phyloP scores from a whole-genome alignment of 1,284 basidiomycete genomes.

The Leccinum solheimii region DNA sequence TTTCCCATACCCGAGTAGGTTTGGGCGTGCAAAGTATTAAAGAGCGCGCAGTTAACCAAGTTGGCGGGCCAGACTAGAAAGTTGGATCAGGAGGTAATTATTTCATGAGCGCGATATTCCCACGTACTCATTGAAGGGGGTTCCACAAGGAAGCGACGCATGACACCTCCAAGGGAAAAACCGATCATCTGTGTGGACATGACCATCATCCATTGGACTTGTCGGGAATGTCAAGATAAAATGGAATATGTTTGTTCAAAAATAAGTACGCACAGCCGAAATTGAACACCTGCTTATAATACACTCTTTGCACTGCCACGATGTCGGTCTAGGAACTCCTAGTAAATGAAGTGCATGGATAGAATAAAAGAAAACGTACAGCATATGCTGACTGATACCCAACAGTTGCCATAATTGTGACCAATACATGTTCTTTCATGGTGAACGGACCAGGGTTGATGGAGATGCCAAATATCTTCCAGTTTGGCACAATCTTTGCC shows the following conservation, averaged over 20 bases:
- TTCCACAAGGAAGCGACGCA: constrained; percentile 75
- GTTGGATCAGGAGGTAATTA: constrained; percentile 7
- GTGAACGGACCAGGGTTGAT: constrained; percentile 74
- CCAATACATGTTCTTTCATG: constrained; percentile 69
- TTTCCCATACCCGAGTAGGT: constrained; percentile 62
- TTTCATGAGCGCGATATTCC: neutral
- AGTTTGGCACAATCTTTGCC: constrained; percentile 54
- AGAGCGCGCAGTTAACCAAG: constrained; percentile 80
- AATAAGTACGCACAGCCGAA: constrained; percentile 50
- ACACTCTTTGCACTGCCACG: constrained; percentile 72
- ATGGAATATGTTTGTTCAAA: neutral
- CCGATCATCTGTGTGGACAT: constrained; percentile 88
- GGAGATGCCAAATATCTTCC: constrained; percentile 54
- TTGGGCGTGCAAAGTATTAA: constrained; percentile 74
- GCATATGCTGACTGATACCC: constrained; percentile 46
- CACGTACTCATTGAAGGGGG: constrained; percentile 82
- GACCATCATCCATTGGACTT: constrained; percentile 75
- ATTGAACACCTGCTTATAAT: constrained; percentile 64
- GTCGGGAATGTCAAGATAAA: constrained; percentile 48
- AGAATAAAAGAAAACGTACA: constrained; percentile 13
- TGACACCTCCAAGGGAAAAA: constrained; percentile 84
- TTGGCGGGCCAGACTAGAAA: constrained; percentile 79
- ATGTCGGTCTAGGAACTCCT: constrained; percentile 44
- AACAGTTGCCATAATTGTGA: constrained; percentile 79
- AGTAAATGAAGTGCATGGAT: neutral